Conservation (phyloP, 1,284 basidiomycete species). For the Ganoderma boninense region DNA sequence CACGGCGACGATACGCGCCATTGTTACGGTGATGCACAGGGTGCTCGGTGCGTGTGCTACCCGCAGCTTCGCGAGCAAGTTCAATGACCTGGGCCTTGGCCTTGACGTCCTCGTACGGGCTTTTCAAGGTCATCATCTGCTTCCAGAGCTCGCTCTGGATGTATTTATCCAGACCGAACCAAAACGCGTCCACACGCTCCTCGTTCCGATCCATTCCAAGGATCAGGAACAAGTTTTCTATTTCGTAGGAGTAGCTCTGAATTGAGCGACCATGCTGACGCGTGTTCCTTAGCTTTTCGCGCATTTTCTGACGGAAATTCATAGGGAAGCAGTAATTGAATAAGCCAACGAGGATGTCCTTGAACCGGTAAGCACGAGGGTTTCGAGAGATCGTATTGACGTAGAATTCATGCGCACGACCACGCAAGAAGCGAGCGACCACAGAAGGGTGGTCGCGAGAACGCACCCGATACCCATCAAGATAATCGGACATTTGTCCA, state of each 20-base stretch:
- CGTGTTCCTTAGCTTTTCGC: slow-evolving; percentile 24
- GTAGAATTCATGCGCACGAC: slow-evolving; percentile 50
- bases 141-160: slow-evolving; percentile 44
- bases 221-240: slow-evolving; percentile 43
- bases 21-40: too few relatives aligned
- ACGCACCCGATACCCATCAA: slow-evolving; percentile 16
- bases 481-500: slow-evolving; percentile 18
- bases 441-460: background rate
- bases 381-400: slow-evolving; percentile 41
- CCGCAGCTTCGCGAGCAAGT: slow-evolving; percentile 7
- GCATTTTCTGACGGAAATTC: slow-evolving; percentile 41
- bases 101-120: background rate
- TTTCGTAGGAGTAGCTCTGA: slow-evolving; percentile 40
- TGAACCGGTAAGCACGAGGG: slow-evolving; percentile 32
- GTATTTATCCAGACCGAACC: slow-evolving; percentile 39
- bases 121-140: slow-evolving; percentile 38
- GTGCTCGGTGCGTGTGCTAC: background rate
- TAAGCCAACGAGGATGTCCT: slow-evolving; percentile 45
- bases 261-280: slow-evolving; percentile 31
- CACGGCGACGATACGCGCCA: too few relatives aligned
- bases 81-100: slow-evolving; percentile 28
- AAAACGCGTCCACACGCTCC: slow-evolving; percentile 45
- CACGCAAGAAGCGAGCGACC: slow-evolving; percentile 38
- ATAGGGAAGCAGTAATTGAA: slow-evolving; percentile 56
- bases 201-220: slow-evolving; percentile 41